Evolutionary conservation across 306 rosid species (phyloP), one percentile per base, ranked within the genome.

Genomic region (Vigna radiata): DNA sequence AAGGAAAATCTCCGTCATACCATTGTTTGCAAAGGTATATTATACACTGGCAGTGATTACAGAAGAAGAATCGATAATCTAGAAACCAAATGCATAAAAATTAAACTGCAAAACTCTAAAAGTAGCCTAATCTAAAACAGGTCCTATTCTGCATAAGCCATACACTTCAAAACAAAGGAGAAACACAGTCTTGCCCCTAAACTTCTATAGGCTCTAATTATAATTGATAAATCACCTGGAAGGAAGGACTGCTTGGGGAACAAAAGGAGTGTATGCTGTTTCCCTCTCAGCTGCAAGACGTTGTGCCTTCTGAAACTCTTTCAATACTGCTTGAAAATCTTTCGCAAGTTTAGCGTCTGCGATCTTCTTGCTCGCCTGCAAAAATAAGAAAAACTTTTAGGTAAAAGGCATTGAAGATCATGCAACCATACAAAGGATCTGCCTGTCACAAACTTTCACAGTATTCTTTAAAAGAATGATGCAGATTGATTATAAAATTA

Each of bases 261-360:
- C 90, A 33, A 94, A 92, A 73, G 97, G 91, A 71, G 90, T 81
- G 75, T 94, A 92, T 52, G 98, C 93, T 7, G 98, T 94, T 88
- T 95, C 97, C 81, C 97, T 92, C 87, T 95, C 98, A 77, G 97
- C 96, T 36, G 98, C 85, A 88, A 95, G 95, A 39, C 97, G 91
- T 50, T 95, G 98, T 54, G 98, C 98, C 87, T 95, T 95, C 88
- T 95, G 97, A 83, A 95, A 95, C 68, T 95, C 97, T 87, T 87
- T 92, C 81, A 95, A 83, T 55, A 95, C 98, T 52, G 92, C 96
- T 81, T 95, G 98, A 85, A 95, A 95, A 83, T 95, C 96, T 88
- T 95, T 95, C 7, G 98, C 98, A 77, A 95, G 98, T 86, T 95
- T 95, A 79, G 96, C 98, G 86, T 95, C 97, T 36, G 98, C 93